These are phyloP conservation scores for Cyberlindnera petersonii DNA, from an alignment of 805 yeast genomes.

Conservation along the genomic window DNA sequence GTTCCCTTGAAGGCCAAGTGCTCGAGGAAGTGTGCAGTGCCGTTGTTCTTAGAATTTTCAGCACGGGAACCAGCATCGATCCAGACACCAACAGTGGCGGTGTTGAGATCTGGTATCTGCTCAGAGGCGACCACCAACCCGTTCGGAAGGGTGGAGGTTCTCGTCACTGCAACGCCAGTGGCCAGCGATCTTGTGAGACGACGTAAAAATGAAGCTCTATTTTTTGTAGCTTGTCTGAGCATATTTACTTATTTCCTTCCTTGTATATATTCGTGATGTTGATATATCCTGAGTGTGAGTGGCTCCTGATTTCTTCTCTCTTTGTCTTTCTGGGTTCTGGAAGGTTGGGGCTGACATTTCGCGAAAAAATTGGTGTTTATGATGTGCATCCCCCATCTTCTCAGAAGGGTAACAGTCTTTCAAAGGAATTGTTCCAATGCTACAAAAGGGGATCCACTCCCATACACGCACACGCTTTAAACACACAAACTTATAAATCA, in stretches of 20 bases:
- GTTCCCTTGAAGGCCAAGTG: slow-evolving; percentile 98
- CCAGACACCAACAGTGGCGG: slow-evolving; percentile 98
- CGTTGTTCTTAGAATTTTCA: slow-evolving; percentile 77
- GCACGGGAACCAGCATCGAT: slow-evolving; percentile 98
- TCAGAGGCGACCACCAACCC: slow-evolving; percentile 96
- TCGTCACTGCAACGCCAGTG: slow-evolving; percentile 39
- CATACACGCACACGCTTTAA: too few relatives aligned
- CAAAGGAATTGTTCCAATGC: too few relatives aligned
- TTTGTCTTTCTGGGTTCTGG: too few relatives aligned
- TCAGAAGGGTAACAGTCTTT: too few relatives aligned
- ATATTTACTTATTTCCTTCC: slow-evolving; percentile 1
- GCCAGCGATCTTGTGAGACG: slow-evolving; percentile 9
- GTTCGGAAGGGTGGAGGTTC: slow-evolving; percentile 75
- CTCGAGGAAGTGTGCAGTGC: slow-evolving; percentile 96
- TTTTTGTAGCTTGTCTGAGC: slow-evolving; percentile 10
- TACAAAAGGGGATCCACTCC: too few relatives aligned
- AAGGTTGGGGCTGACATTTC: too few relatives aligned
- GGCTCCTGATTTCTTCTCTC: too few relatives aligned
- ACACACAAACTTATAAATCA: too few relatives aligned
- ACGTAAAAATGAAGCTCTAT: background rate
- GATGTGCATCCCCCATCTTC: too few relatives aligned
- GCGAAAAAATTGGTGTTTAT: too few relatives aligned
- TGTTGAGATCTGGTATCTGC: slow-evolving; percentile 75
- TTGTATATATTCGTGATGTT: background rate
- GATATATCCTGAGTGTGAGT: too few relatives aligned